A percentile compares a stretch with the other conserved stretches of the same genome.
Evolutionary conservation across 768 basidiomycete species (phyloP).

Genomic region (Mycena maculata): DNA sequence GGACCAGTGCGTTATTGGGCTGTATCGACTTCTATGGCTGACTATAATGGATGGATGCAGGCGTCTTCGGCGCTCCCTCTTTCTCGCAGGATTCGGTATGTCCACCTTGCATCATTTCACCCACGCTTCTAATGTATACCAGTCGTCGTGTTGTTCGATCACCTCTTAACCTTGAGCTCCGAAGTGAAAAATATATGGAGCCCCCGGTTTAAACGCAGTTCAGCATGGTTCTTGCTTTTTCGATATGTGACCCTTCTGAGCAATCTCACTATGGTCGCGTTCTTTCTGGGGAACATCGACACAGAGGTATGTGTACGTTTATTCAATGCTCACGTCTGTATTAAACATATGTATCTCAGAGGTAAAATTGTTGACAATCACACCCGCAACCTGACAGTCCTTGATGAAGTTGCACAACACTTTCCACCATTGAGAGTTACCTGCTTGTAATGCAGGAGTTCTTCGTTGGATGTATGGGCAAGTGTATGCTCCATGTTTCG

Average conservation of each 20-base stretch:
- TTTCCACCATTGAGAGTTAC: neutral
- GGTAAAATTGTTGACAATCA: neutral
- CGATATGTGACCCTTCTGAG: neutral
- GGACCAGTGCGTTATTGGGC: conserved; percentile 1
- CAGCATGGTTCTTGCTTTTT: conserved; percentile 5
- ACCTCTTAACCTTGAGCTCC: neutral
- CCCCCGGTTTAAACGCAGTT: conserved; percentile 1
- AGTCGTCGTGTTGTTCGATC: neutral
- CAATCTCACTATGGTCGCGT: neutral
- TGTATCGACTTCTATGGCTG: neutral
- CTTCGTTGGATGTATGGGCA: neutral
- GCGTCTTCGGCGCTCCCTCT: conserved; percentile 6
- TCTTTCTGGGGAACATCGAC: conserved; percentile 1
- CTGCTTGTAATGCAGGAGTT: neutral
- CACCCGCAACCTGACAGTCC: too few species aligned
- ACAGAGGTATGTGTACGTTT: neutral
- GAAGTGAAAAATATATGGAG: neutral
- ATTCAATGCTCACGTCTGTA: neutral
- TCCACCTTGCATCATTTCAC: neutral
- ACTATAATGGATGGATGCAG: neutral
- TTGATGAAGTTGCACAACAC: conserved; percentile 3
- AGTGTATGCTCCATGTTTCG: neutral
- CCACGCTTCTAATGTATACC: too few species aligned
- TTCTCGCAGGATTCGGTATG: neutral
- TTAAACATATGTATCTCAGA: neutral